Base-by-base conservation (phyloP, 2,329 filamentous ascomycete species). In the Colletotrichum cuscutae region DNA sequence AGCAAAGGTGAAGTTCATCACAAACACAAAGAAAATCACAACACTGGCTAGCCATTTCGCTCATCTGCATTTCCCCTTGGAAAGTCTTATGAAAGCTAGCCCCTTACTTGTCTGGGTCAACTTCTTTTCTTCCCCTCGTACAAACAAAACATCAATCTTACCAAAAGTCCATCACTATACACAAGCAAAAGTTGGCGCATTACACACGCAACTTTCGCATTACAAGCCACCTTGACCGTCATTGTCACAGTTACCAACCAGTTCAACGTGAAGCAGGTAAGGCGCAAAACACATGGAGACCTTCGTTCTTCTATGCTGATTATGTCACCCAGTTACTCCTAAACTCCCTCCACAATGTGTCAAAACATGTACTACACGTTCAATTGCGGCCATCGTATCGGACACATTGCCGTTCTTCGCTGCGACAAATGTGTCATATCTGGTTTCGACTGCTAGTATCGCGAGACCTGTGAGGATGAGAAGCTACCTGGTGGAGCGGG, bases 321-420 rank as follows among this genome's bases (percentile, higher is more conserved):
- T 42, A 7, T 42, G 13, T 42, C 15, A 19, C 37, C 13, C 15
- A 42, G 37, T n/a, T n/a, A 22, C 42, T 49, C 19, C 8, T 22
- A 11, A 3, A 49, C 42, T 49, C 35, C 54, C 28, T 19, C 54
- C 54, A 30, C 22, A 8, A 64, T 64, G 61, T 64, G 61, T 28
- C 19, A 54, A 13, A 49, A 64, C 42, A 22, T 35, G n/a, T 59
- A 30, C 4, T 66, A 49, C 35, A 66, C 64, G 6, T 66, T 49
- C 54, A n/a, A 66, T 19, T 66, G 64, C 53, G 64, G 64, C 28
- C 64, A 66, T 26, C 64, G 64, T 37, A 66, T 66, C n/a, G 37
- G 53, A 1, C 26, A 22, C 7, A 6, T 54, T 4, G 54, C 53
- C 54, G 54, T 66, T 24, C 35, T 59, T 22, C 64, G 64, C 37